A percentile compares a stretch with the other conserved stretches of the same genome.
These are phyloP conservation scores for Leishmania tropica DNA, from an alignment of 208 protist species.

Conservation along the genomic window DNA sequence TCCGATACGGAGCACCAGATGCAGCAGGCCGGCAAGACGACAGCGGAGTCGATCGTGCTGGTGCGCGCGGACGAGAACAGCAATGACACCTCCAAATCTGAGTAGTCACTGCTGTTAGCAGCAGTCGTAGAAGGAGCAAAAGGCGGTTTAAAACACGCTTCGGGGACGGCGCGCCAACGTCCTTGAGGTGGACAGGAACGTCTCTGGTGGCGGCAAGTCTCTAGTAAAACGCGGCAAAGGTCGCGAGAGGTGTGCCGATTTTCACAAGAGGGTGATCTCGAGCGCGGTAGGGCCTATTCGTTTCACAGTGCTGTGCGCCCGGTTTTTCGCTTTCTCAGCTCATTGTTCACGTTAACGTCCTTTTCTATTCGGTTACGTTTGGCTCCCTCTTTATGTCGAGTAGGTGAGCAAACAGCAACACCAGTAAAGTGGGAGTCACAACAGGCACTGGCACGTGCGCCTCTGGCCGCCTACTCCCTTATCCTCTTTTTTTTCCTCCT, in stretches of 20 bases:
- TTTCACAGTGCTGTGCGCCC: too few relatives aligned
- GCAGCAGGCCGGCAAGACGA: background rate
- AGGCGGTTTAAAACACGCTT: background rate
- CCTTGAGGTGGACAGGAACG: background rate
- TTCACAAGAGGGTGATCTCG: background rate
- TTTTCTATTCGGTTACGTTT: too few relatives aligned
- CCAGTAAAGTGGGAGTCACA: too few relatives aligned
- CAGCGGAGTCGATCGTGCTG: background rate
- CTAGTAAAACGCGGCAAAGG: background rate
- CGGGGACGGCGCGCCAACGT: background rate
- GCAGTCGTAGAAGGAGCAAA: background rate
- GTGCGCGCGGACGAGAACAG: conserved; percentile 19
- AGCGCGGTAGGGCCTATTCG: too few relatives aligned
- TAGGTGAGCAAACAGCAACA: too few relatives aligned
- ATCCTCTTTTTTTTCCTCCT: too few relatives aligned
- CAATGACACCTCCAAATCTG: background rate
- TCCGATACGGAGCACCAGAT: conserved; percentile 10
- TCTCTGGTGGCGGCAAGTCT: background rate
- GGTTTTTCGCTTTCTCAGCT: too few relatives aligned
- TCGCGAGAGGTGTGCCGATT: background rate
- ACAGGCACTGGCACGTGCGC: too few relatives aligned
- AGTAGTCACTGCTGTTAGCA: background rate
- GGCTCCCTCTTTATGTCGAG: too few relatives aligned
- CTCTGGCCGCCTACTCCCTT: too few relatives aligned
- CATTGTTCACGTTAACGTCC: too few relatives aligned